These are phyloP conservation scores for Porphyrellus cyaneotinctus DNA, from an alignment of 768 basidiomycete species.

Conservation along the genomic window DNA sequence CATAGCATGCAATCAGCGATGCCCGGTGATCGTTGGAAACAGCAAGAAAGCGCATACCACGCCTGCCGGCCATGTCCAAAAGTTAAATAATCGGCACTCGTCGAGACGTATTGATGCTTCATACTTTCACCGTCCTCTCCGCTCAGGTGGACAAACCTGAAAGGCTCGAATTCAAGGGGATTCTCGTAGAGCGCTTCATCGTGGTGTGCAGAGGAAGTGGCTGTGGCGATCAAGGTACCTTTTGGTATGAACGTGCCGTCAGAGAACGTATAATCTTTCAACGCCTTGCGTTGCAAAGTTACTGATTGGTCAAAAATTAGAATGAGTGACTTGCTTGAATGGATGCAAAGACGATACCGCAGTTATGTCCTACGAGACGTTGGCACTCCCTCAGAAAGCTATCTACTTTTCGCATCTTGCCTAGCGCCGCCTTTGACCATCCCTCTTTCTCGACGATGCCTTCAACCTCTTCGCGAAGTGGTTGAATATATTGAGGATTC, in stretches of 20 bases:
- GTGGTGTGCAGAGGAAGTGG: slow-evolving; percentile 19
- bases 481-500: slow-evolving; percentile 31
- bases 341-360: not conserved
- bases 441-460: slow-evolving; percentile 24
- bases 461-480: slow-evolving; percentile 39
- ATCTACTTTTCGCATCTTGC: slow-evolving; percentile 36
- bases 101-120: slow-evolving; percentile 36
- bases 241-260: slow-evolving; percentile 37
- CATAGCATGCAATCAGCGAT: not conserved
- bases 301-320: slow-evolving; percentile 14
- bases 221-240: slow-evolving; percentile 25
- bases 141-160: slow-evolving; percentile 42
- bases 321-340: too few relatives aligned
- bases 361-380: not conserved
- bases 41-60: slow-evolving; percentile 14
- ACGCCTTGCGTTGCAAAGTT: slow-evolving; percentile 29
- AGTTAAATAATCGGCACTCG: slow-evolving; percentile 29
- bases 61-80: slow-evolving; percentile 36
- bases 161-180: slow-evolving; percentile 41
- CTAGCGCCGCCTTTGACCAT: slow-evolving; percentile 27
- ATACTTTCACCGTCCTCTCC: slow-evolving; percentile 30
- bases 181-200: slow-evolving; percentile 29
- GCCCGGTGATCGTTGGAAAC: not conserved
- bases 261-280: slow-evolving; percentile 34
- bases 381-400: slow-evolving; percentile 34